Conservation (phyloP, 73 alveolate species). For the Tetrahymena thermophila region DNA sequence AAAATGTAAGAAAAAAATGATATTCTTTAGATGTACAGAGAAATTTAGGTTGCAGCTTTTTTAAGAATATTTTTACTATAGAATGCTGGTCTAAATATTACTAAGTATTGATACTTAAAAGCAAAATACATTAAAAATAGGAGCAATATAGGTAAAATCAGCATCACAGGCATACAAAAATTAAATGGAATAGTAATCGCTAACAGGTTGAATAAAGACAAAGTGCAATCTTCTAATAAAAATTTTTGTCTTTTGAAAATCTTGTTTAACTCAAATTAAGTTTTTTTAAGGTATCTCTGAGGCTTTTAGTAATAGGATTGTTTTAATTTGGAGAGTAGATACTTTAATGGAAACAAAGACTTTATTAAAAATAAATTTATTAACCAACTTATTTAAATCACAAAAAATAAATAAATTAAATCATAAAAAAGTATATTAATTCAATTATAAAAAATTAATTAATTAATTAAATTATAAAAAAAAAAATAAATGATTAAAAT, state of each 20-base stretch:
- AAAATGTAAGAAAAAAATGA: not conserved
- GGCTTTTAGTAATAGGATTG: not conserved
- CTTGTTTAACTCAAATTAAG: not conserved
- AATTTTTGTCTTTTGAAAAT: not conserved
- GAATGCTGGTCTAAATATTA: not conserved
- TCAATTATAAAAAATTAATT: not conserved
- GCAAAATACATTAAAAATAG: not conserved
- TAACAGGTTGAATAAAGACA: not conserved
- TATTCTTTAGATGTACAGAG: not conserved
- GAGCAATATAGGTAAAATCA: not conserved
- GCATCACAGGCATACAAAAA: not conserved
- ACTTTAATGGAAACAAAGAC: not conserved
- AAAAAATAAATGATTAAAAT: too few species aligned
- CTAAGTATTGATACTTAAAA: not conserved
- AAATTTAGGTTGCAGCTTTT: not conserved
- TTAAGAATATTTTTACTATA: not conserved
- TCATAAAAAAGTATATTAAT: too few species aligned
- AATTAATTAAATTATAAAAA: too few species aligned
- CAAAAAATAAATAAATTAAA: too few species aligned
- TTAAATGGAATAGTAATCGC: not conserved
- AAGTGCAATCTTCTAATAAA: not conserved
- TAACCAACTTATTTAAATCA: too few species aligned
- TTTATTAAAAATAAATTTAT: not conserved
- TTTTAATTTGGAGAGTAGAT: not conserved
- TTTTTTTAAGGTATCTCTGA: not conserved